These are phyloP conservation scores for Antitrichia curtipendula DNA, from an alignment of 225 moss, liverwort and hornwort species.

Conservation along the genomic window DNA sequence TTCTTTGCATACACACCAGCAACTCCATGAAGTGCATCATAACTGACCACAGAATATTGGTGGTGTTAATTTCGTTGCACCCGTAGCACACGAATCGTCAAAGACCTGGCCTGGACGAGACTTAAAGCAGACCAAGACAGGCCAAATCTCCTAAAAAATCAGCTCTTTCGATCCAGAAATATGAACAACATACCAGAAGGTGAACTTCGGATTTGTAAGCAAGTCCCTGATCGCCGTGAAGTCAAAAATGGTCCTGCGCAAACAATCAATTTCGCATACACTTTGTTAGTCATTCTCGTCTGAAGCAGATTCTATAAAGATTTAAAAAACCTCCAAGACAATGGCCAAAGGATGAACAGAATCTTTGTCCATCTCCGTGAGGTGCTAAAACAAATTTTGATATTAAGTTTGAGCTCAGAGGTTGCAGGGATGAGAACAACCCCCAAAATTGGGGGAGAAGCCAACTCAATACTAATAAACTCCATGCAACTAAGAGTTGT, in stretches of 20 bases:
- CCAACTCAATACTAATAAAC: not conserved
- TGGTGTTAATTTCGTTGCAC: not conserved
- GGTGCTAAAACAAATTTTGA: not conserved
- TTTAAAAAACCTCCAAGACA: not conserved
- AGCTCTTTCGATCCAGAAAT: not conserved
- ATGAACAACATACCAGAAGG: slow-evolving; percentile 40
- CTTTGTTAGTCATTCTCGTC: not conserved
- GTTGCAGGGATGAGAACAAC: not conserved
- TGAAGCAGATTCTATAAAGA: not conserved
- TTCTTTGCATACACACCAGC: slow-evolving; percentile 73
- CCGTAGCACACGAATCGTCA: not conserved
- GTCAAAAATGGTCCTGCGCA: slow-evolving; percentile 52
- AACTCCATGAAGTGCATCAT: slow-evolving; percentile 76
- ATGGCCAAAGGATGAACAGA: not conserved
- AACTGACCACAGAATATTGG: slow-evolving; percentile 22
- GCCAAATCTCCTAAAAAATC: not conserved
- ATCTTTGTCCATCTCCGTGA: not conserved
- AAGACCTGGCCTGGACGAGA: not conserved
- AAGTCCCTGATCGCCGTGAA: slow-evolving; percentile 52
- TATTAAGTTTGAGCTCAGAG: not conserved
- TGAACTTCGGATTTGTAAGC: slow-evolving; percentile 49
- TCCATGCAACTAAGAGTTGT: not conserved
- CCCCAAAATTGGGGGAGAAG: not conserved
- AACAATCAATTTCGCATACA: not conserved
- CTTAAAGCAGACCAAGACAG: not conserved